Percentiles rank a stretch among this genome's conserved stretches.
Evolutionary conservation across 768 basidiomycete genomes (phyloP).

Genomic region (Russula vinacea): DNA sequence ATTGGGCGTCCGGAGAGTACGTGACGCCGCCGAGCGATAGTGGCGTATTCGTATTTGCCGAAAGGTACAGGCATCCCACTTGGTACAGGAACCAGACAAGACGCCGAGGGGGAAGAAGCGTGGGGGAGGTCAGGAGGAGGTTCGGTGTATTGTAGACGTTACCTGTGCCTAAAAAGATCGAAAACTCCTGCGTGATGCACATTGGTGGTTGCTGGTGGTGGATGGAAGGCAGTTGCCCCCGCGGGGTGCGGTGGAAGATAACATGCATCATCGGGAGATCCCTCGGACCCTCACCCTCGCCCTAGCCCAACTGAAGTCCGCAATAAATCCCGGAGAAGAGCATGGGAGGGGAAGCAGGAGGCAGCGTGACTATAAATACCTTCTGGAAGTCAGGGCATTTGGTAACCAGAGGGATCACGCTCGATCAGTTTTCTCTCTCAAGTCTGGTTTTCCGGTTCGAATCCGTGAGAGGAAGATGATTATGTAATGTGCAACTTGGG

Average conservation of each 20-base stretch:
- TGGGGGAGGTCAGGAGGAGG: not conserved
- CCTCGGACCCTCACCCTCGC: too few species aligned
- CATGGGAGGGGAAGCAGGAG: not conserved
- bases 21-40: not conserved
- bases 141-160: not conserved
- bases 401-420: not conserved
- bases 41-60: slow-evolving; percentile 2
- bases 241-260: not conserved
- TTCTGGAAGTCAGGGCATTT: not conserved
- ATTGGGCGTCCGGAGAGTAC: not conserved
- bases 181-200: not conserved
- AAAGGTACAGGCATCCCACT: not conserved
- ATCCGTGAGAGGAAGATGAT: not conserved
- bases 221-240: not conserved
- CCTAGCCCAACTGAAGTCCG: not conserved
- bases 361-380: not conserved
- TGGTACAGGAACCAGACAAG: not conserved
- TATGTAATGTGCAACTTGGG: not conserved
- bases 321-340: not conserved
- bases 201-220: not conserved
- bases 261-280: not conserved
- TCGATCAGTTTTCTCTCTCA: not conserved
- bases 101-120: not conserved
- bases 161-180: not conserved
- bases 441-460: slow-evolving; percentile 1